A percentile compares a stretch with the other conserved stretches of the same genome.
These are phyloP conservation scores for Oryza australiensis DNA, from an alignment of 176 grass and related monocot species.

Conservation along the genomic window DNA sequence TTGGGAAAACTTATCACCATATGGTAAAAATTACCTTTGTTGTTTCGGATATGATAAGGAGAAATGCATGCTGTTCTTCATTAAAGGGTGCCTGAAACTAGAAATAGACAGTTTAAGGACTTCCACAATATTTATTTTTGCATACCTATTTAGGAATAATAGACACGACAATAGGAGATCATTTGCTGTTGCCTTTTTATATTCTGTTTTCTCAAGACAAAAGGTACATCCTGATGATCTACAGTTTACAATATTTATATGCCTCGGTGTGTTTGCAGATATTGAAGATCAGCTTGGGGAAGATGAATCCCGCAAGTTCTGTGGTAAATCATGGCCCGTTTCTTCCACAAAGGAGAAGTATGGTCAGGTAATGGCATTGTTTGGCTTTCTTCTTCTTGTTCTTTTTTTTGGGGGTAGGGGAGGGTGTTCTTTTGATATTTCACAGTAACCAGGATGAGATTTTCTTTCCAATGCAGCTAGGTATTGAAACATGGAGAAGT, in stretches of 20 bases:
- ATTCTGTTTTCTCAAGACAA: background rate
- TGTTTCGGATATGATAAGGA: background rate
- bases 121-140: background rate
- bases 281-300: background rate
- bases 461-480: conserved; percentile 37
- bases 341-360: conserved; percentile 10
- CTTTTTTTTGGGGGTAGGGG: background rate
- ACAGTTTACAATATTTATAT: background rate
- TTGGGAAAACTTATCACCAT: background rate
- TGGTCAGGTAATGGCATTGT: background rate
- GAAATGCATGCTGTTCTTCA: background rate
- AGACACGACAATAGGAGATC: background rate
- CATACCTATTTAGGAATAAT: background rate
- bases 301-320: background rate
- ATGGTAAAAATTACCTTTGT: background rate
- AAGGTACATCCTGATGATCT: background rate
- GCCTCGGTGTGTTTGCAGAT: background rate
- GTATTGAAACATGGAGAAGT: background rate
- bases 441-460: background rate
- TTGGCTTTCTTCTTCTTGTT: background rate
- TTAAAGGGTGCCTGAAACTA: background rate
- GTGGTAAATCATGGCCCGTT: background rate
- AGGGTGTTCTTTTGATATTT: background rate
- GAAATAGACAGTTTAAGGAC: background rate
- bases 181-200: background rate